Percentiles rank a stretch among this genome's conserved stretches.
phyloP scores from a whole-genome alignment of 2,329 filamentous ascomycete species.

The Microdochium nivale region DNA sequence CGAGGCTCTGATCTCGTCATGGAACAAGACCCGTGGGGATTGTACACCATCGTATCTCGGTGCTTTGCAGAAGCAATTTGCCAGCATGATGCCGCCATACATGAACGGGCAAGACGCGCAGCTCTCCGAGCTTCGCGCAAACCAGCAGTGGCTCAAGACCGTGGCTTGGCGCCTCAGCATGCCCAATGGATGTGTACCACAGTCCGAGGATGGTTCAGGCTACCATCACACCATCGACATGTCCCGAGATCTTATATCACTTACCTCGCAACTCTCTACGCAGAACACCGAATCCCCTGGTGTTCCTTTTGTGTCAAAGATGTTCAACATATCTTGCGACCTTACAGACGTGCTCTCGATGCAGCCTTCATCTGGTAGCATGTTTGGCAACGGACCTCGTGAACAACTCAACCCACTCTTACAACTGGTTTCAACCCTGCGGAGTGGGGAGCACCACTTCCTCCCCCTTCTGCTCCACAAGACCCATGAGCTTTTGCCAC shows the following conservation, averaged over 20 bases:
- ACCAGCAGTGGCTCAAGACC: constrained; percentile 58
- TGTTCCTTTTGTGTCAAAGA: constrained; percentile 69
- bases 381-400: constrained; percentile 58
- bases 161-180: constrained; percentile 54
- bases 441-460: constrained; percentile 69
- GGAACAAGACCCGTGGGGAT: constrained; percentile 55
- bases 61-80: constrained; percentile 53
- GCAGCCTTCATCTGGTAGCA: constrained; percentile 49
- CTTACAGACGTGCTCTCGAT: constrained; percentile 66
- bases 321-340: constrained; percentile 68
- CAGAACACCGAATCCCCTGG: constrained; percentile 68
- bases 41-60: constrained; percentile 49
- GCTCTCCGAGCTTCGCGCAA: constrained; percentile 45
- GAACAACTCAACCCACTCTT: constrained; percentile 67
- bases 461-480: constrained; percentile 70
- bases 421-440: constrained; percentile 58
- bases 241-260: constrained; percentile 52
- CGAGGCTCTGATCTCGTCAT: constrained; percentile 52
- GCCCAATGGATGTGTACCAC: constrained; percentile 42
- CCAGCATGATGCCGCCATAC: constrained; percentile 42
- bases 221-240: constrained; percentile 58
- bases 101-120: constrained; percentile 43
- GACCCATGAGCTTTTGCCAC: constrained; percentile 62
- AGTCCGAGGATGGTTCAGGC: constrained; percentile 41
- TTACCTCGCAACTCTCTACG: constrained; percentile 64